Conservation (phyloP, 768 basidiomycete species). For the Mycena leptocephala region DNA sequence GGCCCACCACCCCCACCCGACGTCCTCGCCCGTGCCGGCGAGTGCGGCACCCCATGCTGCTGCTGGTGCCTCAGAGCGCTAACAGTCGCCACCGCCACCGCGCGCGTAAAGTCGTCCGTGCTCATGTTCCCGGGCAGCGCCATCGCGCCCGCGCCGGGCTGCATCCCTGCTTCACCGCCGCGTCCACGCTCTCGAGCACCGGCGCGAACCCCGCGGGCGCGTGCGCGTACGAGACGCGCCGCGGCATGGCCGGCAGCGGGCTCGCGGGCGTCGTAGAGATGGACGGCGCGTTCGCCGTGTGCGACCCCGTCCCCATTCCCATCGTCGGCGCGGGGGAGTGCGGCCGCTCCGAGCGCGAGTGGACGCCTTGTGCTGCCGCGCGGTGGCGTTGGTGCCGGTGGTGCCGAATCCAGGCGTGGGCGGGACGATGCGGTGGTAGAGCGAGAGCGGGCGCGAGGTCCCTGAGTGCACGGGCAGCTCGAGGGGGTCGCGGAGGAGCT, state of each 20-base stretch:
- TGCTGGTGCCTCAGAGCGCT: constrained; percentile 91
- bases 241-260: constrained; percentile 60
- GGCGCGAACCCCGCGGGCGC: constrained; percentile 69
- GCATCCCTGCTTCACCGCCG: constrained; percentile 74
- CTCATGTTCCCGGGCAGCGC: constrained; percentile 79
- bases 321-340: constrained; percentile 35
- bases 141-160: constrained; percentile 52
- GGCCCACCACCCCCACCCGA: constrained; percentile 51
- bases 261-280: constrained; percentile 40
- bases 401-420: constrained; percentile 39
- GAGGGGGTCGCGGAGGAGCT: constrained; percentile 77
- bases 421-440: constrained; percentile 75
- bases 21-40: constrained; percentile 63
- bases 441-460: constrained; percentile 68
- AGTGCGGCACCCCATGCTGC: constrained; percentile 56
- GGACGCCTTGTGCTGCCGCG: constrained; percentile 26
- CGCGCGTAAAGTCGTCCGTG: constrained; percentile 92
- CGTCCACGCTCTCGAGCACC: constrained; percentile 84
- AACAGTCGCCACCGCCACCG: constrained; percentile 95
- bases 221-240: constrained; percentile 75
- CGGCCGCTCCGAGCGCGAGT: constrained; percentile 27
- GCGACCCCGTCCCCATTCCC: too few species aligned
- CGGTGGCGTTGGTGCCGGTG: not conserved
- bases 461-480: constrained; percentile 67
- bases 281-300: too few species aligned